phyloP scores from a whole-genome alignment of 495 filamentous ascomycete genomes.

The Daldinia decipiens region DNA sequence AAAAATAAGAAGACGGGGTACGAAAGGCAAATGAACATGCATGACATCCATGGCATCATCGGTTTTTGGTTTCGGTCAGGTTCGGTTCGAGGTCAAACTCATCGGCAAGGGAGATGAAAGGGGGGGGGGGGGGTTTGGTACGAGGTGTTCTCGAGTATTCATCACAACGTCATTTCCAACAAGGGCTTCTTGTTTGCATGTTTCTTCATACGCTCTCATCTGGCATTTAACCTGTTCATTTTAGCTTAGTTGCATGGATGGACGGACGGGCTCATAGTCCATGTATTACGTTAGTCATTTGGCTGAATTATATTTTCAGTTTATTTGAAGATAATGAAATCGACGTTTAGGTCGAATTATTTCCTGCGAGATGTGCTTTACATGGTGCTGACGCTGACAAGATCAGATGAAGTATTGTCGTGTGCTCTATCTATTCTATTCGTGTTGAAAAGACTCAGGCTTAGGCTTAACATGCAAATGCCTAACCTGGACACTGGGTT shows the following conservation, averaged over 20 bases:
- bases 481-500: neutral
- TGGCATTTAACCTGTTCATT: slow-evolving; percentile 7
- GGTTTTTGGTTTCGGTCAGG: slow-evolving; percentile 12
- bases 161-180: neutral
- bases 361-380: neutral
- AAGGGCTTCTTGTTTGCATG: slow-evolving; percentile 1
- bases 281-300: neutral
- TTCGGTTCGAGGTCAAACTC: slow-evolving; percentile 2
- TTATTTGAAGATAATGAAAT: neutral
- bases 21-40: slow-evolving; percentile 22
- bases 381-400: neutral
- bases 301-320: neutral
- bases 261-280: slow-evolving; percentile 1
- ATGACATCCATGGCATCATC: slow-evolving; percentile 40
- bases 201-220: neutral
- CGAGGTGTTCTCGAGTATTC: slow-evolving; percentile 10
- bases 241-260: neutral
- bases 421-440: neutral
- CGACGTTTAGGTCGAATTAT: neutral
- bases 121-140: neutral
- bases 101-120: slow-evolving; percentile 1
- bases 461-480: neutral
- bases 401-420: neutral
- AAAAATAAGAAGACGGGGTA: slow-evolving; percentile 2
- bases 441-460: neutral